Conservation (phyloP, 495 filamentous ascomycete species). For the Neurospora sp. region DNA sequence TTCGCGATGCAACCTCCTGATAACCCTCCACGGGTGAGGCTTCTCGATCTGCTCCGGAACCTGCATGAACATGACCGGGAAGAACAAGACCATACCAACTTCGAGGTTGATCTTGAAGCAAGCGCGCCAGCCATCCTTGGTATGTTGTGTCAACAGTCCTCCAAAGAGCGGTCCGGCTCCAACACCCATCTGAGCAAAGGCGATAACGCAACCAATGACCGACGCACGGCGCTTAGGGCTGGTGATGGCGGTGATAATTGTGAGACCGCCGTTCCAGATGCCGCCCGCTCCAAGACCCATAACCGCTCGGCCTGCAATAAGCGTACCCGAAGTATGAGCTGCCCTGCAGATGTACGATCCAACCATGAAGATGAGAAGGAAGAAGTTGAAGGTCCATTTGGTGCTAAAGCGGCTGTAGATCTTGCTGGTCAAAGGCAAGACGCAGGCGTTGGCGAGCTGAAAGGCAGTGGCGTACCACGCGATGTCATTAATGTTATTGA, state of each 20-base stretch:
- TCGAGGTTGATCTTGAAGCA: conserved; percentile 66
- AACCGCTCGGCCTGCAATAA: conserved; percentile 47
- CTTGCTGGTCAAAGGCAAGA: conserved; percentile 43
- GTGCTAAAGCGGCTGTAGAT: conserved; percentile 39
- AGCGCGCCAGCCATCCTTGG: conserved; percentile 44
- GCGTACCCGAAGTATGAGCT: conserved; percentile 32
- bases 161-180: conserved; percentile 57
- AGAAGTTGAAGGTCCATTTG: conserved; percentile 33
- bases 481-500: conserved; percentile 37
- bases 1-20: conserved; percentile 34
- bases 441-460: conserved; percentile 38
- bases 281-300: conserved; percentile 40
- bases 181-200: conserved; percentile 55
- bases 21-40: conserved; percentile 20
- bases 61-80: conserved; percentile 42
- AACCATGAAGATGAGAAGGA: conserved; percentile 30
- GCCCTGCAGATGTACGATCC: conserved; percentile 44
- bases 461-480: conserved; percentile 45
- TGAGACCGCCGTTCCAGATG: conserved; percentile 28
- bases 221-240: conserved; percentile 29
- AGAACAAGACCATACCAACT: conserved; percentile 50
- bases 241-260: conserved; percentile 24
- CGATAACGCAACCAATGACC: conserved; percentile 28
- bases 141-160: conserved; percentile 37
- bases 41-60: conserved; percentile 38